phyloP scores from a whole-genome alignment of 352 stramenopile species.

The Globisporangium orthogonon region DNA sequence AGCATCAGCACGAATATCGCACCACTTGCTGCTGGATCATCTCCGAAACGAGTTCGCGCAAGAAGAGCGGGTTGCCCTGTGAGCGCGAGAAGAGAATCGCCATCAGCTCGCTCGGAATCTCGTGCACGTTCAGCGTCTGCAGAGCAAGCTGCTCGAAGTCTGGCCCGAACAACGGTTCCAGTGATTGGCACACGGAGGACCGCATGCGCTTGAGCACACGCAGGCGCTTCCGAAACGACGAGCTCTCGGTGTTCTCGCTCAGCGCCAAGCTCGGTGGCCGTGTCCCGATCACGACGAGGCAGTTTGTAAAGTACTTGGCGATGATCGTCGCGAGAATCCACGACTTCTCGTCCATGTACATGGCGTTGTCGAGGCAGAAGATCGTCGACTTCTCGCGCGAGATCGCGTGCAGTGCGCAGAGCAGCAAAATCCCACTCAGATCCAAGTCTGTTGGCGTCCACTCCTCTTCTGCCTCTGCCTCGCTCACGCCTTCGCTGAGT shows the following conservation, averaged over 20 bases:
- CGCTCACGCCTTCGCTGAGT: slow-evolving; percentile 6
- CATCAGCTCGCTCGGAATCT: slow-evolving; percentile 52
- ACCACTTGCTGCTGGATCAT: slow-evolving; percentile 75
- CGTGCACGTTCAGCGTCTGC: slow-evolving; percentile 54
- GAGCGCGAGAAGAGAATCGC: slow-evolving; percentile 64
- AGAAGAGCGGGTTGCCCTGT: slow-evolving; percentile 80
- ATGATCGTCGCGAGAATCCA: slow-evolving; percentile 79
- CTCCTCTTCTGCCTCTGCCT: slow-evolving; percentile 20
- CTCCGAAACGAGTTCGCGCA: slow-evolving; percentile 80
- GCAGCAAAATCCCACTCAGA: slow-evolving; percentile 63
- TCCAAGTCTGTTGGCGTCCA: slow-evolving; percentile 64
- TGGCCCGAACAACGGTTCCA: slow-evolving; percentile 48
- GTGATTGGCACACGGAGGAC: slow-evolving; percentile 30
- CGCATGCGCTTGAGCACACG: slow-evolving; percentile 65
- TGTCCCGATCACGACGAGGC: slow-evolving; percentile 63
- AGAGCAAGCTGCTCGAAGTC: slow-evolving; percentile 60
- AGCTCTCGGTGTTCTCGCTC: slow-evolving; percentile 67
- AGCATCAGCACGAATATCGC: slow-evolving; percentile 7
- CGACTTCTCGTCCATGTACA: slow-evolving; percentile 86
- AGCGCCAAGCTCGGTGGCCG: slow-evolving; percentile 58
- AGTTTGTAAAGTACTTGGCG: slow-evolving; percentile 86
- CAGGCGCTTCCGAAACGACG: slow-evolving; percentile 69
- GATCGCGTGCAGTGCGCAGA: slow-evolving; percentile 75
- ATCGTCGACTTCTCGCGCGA: slow-evolving; percentile 59
- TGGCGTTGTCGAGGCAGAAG: slow-evolving; percentile 80